Evolutionary conservation across 208 protist species (phyloP).

Genomic region (Trypanosoma grayi): DNA sequence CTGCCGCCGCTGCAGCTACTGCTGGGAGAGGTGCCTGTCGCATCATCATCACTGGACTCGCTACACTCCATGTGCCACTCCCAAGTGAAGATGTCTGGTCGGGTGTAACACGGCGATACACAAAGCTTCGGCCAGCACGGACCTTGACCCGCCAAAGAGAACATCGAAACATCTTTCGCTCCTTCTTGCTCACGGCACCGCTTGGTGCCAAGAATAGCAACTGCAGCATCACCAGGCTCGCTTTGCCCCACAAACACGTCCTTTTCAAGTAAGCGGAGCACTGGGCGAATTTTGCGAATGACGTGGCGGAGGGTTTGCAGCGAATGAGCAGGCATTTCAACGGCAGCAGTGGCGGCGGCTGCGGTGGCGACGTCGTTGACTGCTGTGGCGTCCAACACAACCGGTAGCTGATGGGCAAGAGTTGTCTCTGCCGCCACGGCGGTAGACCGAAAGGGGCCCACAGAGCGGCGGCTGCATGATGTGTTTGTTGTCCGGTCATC

Average conservation of each 20-base stretch:
- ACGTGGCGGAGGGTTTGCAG: conserved; percentile 7
- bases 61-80: conserved; percentile 3
- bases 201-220: conserved; percentile 9
- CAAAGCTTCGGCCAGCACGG: neutral
- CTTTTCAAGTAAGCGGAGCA: conserved; percentile 9
- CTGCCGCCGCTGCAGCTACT: neutral
- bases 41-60: conserved; percentile 14
- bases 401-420: too few relatives aligned
- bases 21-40: neutral
- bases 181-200: neutral
- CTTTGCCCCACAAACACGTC: conserved; percentile 10
- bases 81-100: neutral
- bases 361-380: too few relatives aligned
- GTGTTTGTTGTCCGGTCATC: conserved; percentile 18
- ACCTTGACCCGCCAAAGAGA: neutral
- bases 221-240: neutral
- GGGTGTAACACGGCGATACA: conserved; percentile 9
- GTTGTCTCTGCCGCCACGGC: neutral
- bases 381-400: too few relatives aligned
- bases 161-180: neutral
- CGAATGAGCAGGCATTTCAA: neutral
- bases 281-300: conserved; percentile 12
- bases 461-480: conserved; percentile 10
- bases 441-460: neutral
- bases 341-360: too few relatives aligned